These are phyloP conservation scores for Talaromyces pinophilus DNA, from an alignment of 2,329 filamentous ascomycete species.

Conservation along the genomic window DNA sequence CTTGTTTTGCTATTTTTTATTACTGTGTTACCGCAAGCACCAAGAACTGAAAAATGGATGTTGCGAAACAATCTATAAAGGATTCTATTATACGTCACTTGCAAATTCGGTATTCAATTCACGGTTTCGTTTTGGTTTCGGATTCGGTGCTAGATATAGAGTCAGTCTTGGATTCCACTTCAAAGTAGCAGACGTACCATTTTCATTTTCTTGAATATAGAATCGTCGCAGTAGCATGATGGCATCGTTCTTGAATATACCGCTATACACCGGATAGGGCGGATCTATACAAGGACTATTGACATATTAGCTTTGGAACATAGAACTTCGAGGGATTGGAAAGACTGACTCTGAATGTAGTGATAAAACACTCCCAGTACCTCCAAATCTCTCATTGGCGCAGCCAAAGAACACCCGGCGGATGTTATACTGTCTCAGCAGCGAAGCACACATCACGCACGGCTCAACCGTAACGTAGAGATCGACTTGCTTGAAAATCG, in stretches of 20 bases:
- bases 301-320: neutral
- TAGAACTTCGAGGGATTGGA: neutral
- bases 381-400: constrained; percentile 94
- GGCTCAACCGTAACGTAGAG: constrained; percentile 98
- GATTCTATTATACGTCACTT: neutral
- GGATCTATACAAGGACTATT: constrained; percentile 69
- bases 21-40: neutral
- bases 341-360: constrained; percentile 69
- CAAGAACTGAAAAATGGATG: neutral
- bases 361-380: constrained; percentile 88
- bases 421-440: constrained; percentile 84
- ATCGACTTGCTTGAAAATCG: constrained; percentile 70
- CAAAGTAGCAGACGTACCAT: constrained; percentile 57
- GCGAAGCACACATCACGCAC: constrained; percentile 97
- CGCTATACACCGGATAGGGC: constrained; percentile 80
- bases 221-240: constrained; percentile 90
- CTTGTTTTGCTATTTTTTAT: neutral
- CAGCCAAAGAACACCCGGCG: constrained; percentile 92
- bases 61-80: neutral
- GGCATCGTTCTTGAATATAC: constrained; percentile 86
- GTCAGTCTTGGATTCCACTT: neutral
- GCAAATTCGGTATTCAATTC: constrained; percentile 53
- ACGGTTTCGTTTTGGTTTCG: constrained; percentile 64
- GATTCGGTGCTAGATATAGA: constrained; percentile 58
- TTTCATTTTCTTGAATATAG: constrained; percentile 96